Evolutionary conservation across 305 asterid species (phyloP), one percentile per base, ranked within the genome.

Genomic region (Fraxinus platypoda): DNA sequence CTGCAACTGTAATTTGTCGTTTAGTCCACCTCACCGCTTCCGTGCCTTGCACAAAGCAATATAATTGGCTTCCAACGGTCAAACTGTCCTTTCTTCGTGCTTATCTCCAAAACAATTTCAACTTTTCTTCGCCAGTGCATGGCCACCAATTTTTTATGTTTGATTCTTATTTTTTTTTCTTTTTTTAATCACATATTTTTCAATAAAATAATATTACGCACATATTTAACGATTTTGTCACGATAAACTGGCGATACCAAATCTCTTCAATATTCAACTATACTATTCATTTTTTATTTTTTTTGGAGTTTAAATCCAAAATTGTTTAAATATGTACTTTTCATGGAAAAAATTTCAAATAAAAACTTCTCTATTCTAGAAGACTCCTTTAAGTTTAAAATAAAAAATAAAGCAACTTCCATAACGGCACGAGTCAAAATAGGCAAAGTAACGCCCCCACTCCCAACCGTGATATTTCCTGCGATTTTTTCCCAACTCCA

Each of bases 351-450:
- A 11, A 0, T 75, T 75, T 7, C 6, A 76, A 49, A 49, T 74
- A 52, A 28, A 83, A 34, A 49, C 75, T 75, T 26, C 37, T 57
- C 23, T 1, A 38, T 26, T 74, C 17, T 11, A 3, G 59, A 43
- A 66, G n/a, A 57, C 34, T 23, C 62, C 35, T 54, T 43, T 34
- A 43, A 43, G n/a, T 12, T 68, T 76, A 64, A 19, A 59, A 30
- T 34, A 33, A 35, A 35, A 35, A 37, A 30, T 75, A 73, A 74
- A 77, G 86, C 85, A 86, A 88, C 89, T 84, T 88, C 88, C 88
- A 85, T 88, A 84, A 88, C 91, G 89, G 89, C 89, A 84, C 89
- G 87, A 88, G 84, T 88, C 78, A 74, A 74, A 74, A 74, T 74
- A 38, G 34, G 26, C 41, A 74, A 74, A 21, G 25, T 21, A 59